These are phyloP conservation scores for Sporothrix humicola DNA, from an alignment of 2,329 filamentous ascomycete genomes.

Conservation along the genomic window DNA sequence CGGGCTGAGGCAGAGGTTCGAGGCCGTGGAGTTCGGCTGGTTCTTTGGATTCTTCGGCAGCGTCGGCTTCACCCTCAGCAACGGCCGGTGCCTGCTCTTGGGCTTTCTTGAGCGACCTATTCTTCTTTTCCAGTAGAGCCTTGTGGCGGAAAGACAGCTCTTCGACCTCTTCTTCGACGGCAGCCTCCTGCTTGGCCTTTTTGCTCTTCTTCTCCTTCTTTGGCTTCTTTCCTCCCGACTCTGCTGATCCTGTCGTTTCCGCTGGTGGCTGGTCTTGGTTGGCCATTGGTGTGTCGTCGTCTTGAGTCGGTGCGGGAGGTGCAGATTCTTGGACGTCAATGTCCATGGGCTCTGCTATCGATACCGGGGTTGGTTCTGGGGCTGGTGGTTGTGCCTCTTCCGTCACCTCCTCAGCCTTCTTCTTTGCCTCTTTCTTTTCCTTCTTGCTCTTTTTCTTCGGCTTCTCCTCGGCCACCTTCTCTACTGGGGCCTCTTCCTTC, in stretches of 20 bases:
- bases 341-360: constrained; percentile 19
- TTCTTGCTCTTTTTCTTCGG: background rate
- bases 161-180: constrained; percentile 36
- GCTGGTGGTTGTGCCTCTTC: constrained; percentile 38
- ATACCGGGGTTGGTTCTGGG: background rate
- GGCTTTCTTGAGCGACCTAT: constrained; percentile 59
- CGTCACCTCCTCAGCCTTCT: constrained; percentile 20
- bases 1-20: constrained; percentile 80
- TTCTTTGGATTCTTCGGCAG: background rate
- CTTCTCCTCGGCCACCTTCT: background rate
- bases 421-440: background rate
- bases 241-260: background rate
- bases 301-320: background rate
- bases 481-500: background rate
- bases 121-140: constrained; percentile 59
- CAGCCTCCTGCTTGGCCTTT: constrained; percentile 43
- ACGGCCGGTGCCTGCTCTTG: constrained; percentile 40
- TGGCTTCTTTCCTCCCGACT: constrained; percentile 45
- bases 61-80: constrained; percentile 38
- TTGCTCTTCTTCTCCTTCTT: constrained; percentile 38
- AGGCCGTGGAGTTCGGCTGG: constrained; percentile 68
- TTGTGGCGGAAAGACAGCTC: constrained; percentile 51
- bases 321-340: background rate
- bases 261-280: too few relatives aligned
- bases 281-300: constrained; percentile 37